Base-by-base conservation (phyloP, 352 stramenopile species). In the Phytophthora fragariaefolia region DNA sequence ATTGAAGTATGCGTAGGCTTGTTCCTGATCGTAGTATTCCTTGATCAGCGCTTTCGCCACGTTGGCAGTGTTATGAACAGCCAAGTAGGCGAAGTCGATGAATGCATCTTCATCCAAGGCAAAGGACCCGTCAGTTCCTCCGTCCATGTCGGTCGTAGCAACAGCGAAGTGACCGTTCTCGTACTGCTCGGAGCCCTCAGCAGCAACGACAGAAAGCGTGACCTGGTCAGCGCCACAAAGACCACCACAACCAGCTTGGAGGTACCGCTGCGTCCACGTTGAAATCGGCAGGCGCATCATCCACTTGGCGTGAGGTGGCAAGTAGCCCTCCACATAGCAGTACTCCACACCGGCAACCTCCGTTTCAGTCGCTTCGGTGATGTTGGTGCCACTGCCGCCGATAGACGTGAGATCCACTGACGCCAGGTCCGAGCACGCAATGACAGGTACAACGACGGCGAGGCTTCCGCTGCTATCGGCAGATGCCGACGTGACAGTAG, bases 251-350 rank as follows among this genome's bases (percentile, higher is more conserved):
- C 73, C 73, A 22, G 62, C 64, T 40, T 78, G 69, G 20, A 76
- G 52, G 22, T 78, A 78, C 10, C 69, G 73, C 36, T 81, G 73
- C 17, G 73, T 81, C 73, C 73, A 81, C 2, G 73, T 78, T 5
- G 58, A 47, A 51, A 67, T 68, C 0, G 73, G 69, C 12, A 81
- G 69, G 20, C 63, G 49, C 34, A 74, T 45, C 45, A 71, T 71
- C 65, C 66, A 81, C 9, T 69, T 76, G 20, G 69, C 58, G n/a
- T 58, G 58, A 3, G 69, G 69, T 7, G 61, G 65, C 4, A 81
- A 63, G n/a, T 63, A 63, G 27, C 73, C 69, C 12, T 76, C 65
- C 2, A 78, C 46, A 23, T 65, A 69, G 59, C 73, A 81, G 55
- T 81, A 81, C 13, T 54, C 42, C 22, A 76, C 54, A 3, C 56